Conservation (phyloP, 2,329 filamentous ascomycete species). For the Bipolaris gigantea region DNA sequence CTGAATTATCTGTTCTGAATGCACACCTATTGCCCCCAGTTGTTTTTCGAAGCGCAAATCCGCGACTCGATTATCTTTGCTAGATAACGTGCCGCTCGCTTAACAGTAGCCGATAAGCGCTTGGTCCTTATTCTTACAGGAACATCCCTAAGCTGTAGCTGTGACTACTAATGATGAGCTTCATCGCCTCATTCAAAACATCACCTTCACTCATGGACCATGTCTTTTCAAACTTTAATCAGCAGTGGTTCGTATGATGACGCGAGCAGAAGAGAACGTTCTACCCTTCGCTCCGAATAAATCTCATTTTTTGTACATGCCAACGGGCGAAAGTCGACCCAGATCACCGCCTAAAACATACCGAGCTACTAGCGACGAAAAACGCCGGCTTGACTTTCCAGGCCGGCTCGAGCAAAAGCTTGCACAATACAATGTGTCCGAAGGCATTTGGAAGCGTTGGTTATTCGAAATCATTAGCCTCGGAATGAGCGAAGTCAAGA, state of each 20-base stretch:
- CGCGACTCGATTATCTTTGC: not conserved
- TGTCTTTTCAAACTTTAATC: not conserved
- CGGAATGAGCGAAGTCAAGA: slow-evolving; percentile 28
- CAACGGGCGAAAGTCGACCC: not conserved
- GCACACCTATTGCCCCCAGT: not conserved
- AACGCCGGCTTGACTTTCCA: slow-evolving; percentile 16
- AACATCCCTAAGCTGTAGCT: too few relatives aligned
- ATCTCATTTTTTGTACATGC: not conserved
- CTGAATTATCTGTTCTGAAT: not conserved
- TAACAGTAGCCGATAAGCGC: not conserved
- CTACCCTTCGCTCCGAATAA: not conserved
- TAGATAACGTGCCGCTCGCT: not conserved
- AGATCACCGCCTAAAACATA: not conserved
- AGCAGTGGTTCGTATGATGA: not conserved
- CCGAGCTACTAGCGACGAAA: not conserved
- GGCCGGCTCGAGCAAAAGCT: slow-evolving; percentile 28
- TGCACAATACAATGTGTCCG: slow-evolving; percentile 26
- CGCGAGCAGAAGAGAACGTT: not conserved
- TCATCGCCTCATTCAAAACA: not conserved
- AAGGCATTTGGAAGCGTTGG: slow-evolving; percentile 29
- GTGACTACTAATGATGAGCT: not conserved
- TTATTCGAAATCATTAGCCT: slow-evolving; percentile 34
- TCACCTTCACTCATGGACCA: not conserved
- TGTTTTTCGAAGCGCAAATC: not conserved
- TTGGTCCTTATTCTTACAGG: not conserved